phyloP scores from a whole-genome alignment of 805 yeast genomes.

The Lipomyces oligophaga region DNA sequence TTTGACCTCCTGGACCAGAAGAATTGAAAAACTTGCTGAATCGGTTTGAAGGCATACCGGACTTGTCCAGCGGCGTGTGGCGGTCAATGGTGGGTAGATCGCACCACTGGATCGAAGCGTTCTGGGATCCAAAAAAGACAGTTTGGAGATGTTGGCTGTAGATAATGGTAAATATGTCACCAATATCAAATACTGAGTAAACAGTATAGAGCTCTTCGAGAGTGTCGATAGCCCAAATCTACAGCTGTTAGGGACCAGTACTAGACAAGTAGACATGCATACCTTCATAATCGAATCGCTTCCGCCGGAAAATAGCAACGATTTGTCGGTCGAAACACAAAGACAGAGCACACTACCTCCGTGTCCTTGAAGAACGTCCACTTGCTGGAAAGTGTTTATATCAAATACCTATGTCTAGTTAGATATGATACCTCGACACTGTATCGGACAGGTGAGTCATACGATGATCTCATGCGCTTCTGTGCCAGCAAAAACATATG shows the following conservation, averaged over 20 bases:
- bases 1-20: constrained; percentile 68
- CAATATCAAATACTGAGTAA: constrained; percentile 81
- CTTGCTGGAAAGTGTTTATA: constrained; percentile 56
- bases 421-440: background rate
- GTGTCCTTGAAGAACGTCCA: constrained; percentile 56
- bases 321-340: constrained; percentile 43
- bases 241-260: background rate
- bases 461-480: constrained; percentile 77
- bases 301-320: constrained; percentile 74
- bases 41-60: constrained; percentile 42
- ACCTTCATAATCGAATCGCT: constrained; percentile 81
- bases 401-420: constrained; percentile 45
- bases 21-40: constrained; percentile 87
- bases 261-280: background rate
- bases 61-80: constrained; percentile 15
- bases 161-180: constrained; percentile 82
- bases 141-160: constrained; percentile 60
- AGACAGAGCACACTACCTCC: constrained; percentile 72
- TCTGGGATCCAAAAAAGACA: constrained; percentile 84
- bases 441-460: background rate
- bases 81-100: constrained; percentile 35
- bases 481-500: constrained; percentile 74
- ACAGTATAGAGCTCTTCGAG: constrained; percentile 55
- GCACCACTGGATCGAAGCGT: constrained; percentile 80
- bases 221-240: constrained; percentile 61